Base-by-base conservation (phyloP, 1,139 yeast species). In the Kodamaea fungicola region DNA sequence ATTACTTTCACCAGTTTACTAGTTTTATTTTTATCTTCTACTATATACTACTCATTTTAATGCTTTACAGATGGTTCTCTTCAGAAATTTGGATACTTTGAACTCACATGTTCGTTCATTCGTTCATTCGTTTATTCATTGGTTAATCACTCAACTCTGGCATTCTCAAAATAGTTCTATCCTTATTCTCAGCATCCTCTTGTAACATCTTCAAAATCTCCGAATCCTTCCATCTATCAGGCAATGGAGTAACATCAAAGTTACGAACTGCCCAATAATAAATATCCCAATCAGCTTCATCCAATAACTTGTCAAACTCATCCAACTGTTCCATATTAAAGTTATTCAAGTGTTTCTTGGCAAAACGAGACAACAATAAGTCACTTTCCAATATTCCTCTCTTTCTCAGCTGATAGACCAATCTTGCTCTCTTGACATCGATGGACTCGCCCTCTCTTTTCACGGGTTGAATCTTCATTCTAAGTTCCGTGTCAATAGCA, bases 201-300 rank as follows among this genome's bases (percentile, higher is more conserved):
- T 89, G 92, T 47, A 92, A 67, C 65, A 74, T 58, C 41, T 60
- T 59, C 69, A 92, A 71, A 32, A 92, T 66, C 51, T 74, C 64
- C 12, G 87, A 78, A 42, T 81, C 57, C 55, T 80, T 71, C 96
- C 96, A 90, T 52, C 75, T 74, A 33, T 85, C 90, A 6, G 97
- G 97, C 47, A 90, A 70, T 10, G 95, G 95, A 37, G 90, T 85
- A 19, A 83, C 78, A 28, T 78, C 80, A 52, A 71, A 85, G 62
- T 87, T 87, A 50, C 77, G 76, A 6, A 97, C 88, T 19, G 95
- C 96, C 97, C 98, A 92, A 65, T 92, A 92, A 62, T 88, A 94
- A 45, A 92, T 90, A 58, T 92, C 98, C 98, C 98, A 94, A 60
- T 92, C 99, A 10, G 92, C 78, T 62, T 90, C 96, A 59, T 94